These are phyloP conservation scores for Debaryomyces nepalensis DNA, from an alignment of 1,139 yeast genomes.

Conservation along the genomic window DNA sequence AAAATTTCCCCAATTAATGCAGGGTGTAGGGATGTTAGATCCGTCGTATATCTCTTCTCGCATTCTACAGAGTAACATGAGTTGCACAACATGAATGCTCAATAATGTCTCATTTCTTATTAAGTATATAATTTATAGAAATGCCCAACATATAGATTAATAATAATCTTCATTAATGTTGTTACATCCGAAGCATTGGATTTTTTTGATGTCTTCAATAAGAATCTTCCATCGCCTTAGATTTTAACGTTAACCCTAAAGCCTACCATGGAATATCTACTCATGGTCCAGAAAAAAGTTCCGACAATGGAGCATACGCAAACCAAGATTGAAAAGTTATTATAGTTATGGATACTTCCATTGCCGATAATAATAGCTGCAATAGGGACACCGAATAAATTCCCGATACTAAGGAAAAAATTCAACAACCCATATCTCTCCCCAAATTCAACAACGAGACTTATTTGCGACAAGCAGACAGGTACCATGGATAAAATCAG, in stretches of 20 bases:
- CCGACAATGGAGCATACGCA: constrained; percentile 37
- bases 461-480: constrained; percentile 44
- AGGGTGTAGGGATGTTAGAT: constrained; percentile 26
- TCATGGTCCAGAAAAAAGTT: constrained; percentile 35
- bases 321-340: constrained; percentile 41
- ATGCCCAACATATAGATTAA: no score
- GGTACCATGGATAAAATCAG: constrained; percentile 43
- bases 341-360: constrained; percentile 35
- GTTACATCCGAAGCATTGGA: no score
- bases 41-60: background rate
- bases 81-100: background rate
- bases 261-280: constrained; percentile 42
- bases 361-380: constrained; percentile 48
- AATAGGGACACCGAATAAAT: constrained; percentile 48
- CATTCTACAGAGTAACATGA: constrained; percentile 1
- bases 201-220: background rate
- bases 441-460: constrained; percentile 46
- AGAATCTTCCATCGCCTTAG: constrained; percentile 14
- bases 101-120: background rate
- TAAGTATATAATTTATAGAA: background rate
- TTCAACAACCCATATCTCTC: constrained; percentile 46
- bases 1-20: constrained; percentile 73
- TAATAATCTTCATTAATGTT: no score
- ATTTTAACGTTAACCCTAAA: constrained; percentile 36
- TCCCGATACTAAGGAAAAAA: constrained; percentile 44